Evolutionary conservation across 495 filamentous ascomycete genomes (phyloP).

Genomic region (Usnea hakonensis): DNA sequence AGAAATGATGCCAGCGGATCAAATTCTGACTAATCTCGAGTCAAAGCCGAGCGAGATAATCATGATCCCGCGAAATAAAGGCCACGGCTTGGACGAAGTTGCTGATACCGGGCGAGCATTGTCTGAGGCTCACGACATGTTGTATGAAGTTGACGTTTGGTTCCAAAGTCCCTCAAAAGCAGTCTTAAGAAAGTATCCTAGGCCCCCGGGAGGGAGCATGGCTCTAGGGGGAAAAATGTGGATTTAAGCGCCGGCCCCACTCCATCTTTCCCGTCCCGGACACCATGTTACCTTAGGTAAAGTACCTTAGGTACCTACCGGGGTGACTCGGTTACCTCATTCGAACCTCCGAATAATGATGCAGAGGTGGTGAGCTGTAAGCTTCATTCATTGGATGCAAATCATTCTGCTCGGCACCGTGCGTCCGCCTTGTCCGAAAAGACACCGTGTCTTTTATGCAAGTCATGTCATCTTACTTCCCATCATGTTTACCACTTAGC

Average conservation of each 20-base stretch:
- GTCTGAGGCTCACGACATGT: constrained; percentile 17
- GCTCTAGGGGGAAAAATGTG: neutral
- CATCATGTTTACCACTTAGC: neutral
- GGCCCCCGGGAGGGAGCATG: neutral
- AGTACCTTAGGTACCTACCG: neutral
- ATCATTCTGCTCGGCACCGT: constrained; percentile 19
- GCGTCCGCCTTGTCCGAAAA: neutral
- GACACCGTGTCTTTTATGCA: neutral
- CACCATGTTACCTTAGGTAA: no score
- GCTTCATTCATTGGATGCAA: neutral
- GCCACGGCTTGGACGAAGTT: no score
- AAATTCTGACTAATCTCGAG: no score
- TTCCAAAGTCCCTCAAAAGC: neutral
- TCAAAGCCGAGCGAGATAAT: no score
- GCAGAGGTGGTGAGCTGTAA: no score
- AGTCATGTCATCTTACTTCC: neutral
- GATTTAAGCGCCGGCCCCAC: neutral
- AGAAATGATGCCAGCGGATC: no score
- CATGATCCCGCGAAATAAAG: no score
- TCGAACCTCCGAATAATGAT: neutral
- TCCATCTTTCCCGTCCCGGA: no score
- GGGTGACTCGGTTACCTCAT: neutral
- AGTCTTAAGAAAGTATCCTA: no score
- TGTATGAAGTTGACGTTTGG: neutral
- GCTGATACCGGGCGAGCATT: no score